Evolutionary conservation across 169 alveolate genomes (phyloP).

Genomic region (Plasmodium cynomolgi): DNA sequence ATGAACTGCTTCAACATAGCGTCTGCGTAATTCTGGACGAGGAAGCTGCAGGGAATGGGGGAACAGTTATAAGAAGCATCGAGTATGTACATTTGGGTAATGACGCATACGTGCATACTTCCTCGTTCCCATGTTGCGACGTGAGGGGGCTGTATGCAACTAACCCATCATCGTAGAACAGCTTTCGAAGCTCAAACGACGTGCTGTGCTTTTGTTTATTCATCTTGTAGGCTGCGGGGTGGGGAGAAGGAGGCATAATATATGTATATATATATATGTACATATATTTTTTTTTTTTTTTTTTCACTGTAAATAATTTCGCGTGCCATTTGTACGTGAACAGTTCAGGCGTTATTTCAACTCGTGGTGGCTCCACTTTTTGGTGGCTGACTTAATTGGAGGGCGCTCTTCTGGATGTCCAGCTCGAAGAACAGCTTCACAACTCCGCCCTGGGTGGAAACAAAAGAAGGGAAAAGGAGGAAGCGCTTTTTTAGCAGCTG

Average conservation of each 20-base stretch:
- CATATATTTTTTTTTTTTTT: neutral
- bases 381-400: conserved; percentile 12
- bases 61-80: neutral
- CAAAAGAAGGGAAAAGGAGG: neutral
- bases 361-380: neutral
- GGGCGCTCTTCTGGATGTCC: conserved; percentile 20
- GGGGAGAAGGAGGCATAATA: neutral
- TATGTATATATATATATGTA: no score
- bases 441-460: neutral
- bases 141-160: neutral
- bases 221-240: conserved; percentile 11
- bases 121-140: neutral
- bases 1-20: conserved; percentile 22
- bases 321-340: neutral
- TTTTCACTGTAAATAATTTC: neutral
- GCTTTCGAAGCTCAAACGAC: conserved; percentile 26
- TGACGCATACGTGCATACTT: neutral
- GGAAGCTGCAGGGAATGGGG: neutral
- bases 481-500: neutral
- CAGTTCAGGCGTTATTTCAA: neutral
- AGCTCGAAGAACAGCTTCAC: conserved; percentile 21
- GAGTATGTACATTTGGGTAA: neutral
- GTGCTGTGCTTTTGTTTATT: conserved; percentile 15
- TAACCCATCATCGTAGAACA: conserved; percentile 57
- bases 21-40: conserved; percentile 14